phyloP scores from a whole-genome alignment of 495 filamentous ascomycete genomes.

The Elasticomyces elasticus region DNA sequence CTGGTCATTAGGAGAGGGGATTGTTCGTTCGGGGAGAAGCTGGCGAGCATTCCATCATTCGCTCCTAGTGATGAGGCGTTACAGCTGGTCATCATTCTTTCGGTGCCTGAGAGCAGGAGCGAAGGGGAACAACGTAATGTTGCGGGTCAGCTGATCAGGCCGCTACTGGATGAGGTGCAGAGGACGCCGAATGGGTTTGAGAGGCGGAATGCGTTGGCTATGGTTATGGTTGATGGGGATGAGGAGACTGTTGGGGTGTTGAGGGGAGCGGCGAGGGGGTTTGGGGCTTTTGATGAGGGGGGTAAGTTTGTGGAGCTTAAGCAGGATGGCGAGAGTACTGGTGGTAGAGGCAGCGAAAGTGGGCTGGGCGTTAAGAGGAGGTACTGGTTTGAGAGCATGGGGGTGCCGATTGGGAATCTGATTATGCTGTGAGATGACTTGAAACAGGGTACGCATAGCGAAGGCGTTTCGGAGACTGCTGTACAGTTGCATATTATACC shows the following conservation, averaged over 20 bases:
- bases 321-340: not conserved
- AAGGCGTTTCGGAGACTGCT: too few relatives aligned
- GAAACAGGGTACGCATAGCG: too few relatives aligned
- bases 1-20: constrained; percentile 75
- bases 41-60: constrained; percentile 71
- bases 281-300: constrained; percentile 55
- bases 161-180: constrained; percentile 68
- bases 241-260: constrained; percentile 47
- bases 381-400: constrained; percentile 74
- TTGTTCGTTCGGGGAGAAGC: constrained; percentile 75
- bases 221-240: constrained; percentile 76
- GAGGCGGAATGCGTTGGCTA: constrained; percentile 62
- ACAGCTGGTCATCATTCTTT: constrained; percentile 76
- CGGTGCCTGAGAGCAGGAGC: constrained; percentile 44
- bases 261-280: constrained; percentile 61
- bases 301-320: constrained; percentile 8
- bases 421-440: constrained; percentile 53
- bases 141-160: constrained; percentile 46
- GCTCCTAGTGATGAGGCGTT: constrained; percentile 43
- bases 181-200: constrained; percentile 59
- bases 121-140: constrained; percentile 29
- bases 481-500: too few relatives aligned
- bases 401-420: constrained; percentile 67
- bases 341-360: not conserved
- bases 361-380: constrained; percentile 60